These are phyloP conservation scores for Tephrocybe sp. DNA, from an alignment of 768 basidiomycete genomes.

Conservation along the genomic window DNA sequence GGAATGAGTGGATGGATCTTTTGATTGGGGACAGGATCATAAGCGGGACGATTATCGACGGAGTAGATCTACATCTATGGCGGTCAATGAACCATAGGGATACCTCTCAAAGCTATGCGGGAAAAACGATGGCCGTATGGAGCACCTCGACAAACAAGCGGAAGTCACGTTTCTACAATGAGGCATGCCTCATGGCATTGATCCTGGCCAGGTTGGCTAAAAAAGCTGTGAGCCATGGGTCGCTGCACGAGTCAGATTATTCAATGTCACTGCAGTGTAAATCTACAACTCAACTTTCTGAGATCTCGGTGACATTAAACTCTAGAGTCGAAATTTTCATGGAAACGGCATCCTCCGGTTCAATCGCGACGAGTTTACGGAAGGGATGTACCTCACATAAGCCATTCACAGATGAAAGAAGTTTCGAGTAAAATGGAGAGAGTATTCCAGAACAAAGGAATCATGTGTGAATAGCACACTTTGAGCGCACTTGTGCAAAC, in stretches of 20 bases:
- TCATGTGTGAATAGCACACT: neutral
- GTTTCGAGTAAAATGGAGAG: constrained; percentile 2
- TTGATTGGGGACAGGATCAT: neutral
- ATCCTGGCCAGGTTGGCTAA: neutral
- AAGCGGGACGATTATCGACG: neutral
- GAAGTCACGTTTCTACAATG: constrained; percentile 11
- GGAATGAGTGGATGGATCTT: neutral
- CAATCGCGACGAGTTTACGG: neutral
- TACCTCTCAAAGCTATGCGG: constrained; percentile 8
- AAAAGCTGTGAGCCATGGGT: constrained; percentile 9
- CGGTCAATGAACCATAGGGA: neutral
- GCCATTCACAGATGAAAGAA: neutral
- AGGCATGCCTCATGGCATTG: constrained; percentile 14
- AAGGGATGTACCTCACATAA: neutral
- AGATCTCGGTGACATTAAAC: constrained; percentile 5
- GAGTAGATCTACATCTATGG: neutral
- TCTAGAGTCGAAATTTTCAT: neutral
- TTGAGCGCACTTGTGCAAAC: too few relatives aligned
- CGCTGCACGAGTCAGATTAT: neutral
- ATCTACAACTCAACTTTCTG: neutral
- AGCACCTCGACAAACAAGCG: neutral
- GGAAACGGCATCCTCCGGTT: neutral
- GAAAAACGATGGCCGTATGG: neutral
- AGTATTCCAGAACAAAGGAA: neutral
- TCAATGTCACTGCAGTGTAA: neutral